Percentiles rank a stretch among this genome's conserved stretches.
phyloP scores from a whole-genome alignment of 129 eudicot species.

The Artemisia annua region DNA sequence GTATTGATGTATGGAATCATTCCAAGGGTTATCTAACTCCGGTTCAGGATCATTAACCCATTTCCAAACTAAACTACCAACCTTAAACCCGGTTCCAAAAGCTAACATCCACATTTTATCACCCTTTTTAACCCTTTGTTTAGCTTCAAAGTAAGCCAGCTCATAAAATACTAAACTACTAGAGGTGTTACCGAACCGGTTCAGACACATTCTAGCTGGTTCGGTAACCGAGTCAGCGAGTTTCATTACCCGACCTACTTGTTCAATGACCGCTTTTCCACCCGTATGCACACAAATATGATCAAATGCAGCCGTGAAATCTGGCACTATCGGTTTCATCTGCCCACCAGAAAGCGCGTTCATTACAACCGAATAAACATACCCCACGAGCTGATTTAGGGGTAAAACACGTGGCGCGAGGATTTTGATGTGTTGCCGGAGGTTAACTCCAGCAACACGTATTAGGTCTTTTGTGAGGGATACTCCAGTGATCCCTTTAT shows the following conservation, averaged over 20 bases:
- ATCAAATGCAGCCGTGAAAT: conserved; percentile 66
- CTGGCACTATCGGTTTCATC: conserved; percentile 59
- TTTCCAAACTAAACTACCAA: conserved; percentile 78
- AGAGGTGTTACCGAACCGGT: conserved; percentile 90
- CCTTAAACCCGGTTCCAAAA: conserved; percentile 93
- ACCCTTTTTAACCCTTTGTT: conserved; percentile 50
- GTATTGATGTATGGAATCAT: conserved; percentile 55
- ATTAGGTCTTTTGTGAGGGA: conserved; percentile 69
- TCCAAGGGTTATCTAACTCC: conserved; percentile 76
- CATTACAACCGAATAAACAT: conserved; percentile 31
- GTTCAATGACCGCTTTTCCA: conserved; percentile 86
- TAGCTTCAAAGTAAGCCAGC: conserved; percentile 82
- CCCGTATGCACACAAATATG: conserved; percentile 88
- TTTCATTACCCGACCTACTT: conserved; percentile 53
- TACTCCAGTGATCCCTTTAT: conserved; percentile 58
- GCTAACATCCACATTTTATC: conserved; percentile 90
- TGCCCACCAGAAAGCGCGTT: conserved; percentile 26
- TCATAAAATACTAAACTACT: conserved; percentile 78
- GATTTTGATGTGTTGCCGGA: conserved; percentile 50
- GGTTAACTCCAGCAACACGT: conserved; percentile 61
- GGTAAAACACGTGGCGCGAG: conserved; percentile 77
- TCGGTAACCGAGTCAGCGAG: conserved; percentile 58
- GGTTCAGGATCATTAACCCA: conserved; percentile 45
- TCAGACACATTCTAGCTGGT: conserved; percentile 74
- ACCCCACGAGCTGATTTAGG: conserved; percentile 49